Conservation (phyloP, 257 asterid genomes). For the Fraxinus excelsior region DNA sequence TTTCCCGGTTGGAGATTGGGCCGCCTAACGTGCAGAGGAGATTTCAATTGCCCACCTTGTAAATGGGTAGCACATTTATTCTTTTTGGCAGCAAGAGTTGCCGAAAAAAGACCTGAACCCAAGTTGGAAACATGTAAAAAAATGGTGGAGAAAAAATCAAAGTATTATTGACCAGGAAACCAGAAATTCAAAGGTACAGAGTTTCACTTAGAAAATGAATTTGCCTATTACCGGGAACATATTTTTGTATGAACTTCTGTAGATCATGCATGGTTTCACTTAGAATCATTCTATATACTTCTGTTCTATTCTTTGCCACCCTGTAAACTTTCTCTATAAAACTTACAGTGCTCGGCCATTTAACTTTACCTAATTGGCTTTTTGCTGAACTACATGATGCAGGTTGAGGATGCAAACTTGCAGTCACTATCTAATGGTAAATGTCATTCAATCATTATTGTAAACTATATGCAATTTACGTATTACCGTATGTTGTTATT, state of each 20-base stretch:
- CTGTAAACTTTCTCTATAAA: too few species aligned
- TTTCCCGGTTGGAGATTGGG: too few species aligned
- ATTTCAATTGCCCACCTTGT: too few species aligned
- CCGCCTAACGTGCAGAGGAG: too few species aligned
- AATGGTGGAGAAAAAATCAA: background rate
- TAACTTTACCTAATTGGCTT: too few species aligned
- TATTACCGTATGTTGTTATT: background rate
- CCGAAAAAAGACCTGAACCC: too few species aligned
- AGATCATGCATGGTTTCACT: slow-evolving; percentile 3
- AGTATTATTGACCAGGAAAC: slow-evolving; percentile 32
- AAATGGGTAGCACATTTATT: too few species aligned
- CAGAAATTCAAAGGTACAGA: slow-evolving; percentile 46
- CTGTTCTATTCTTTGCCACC: too few species aligned
- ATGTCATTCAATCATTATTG: background rate
- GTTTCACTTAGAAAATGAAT: background rate
- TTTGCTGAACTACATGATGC: slow-evolving; percentile 36
- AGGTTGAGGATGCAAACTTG: slow-evolving; percentile 52
- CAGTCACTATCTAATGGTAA: slow-evolving; percentile 54
- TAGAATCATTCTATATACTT: too few species aligned
- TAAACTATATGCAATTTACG: background rate
- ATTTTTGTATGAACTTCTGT: background rate
- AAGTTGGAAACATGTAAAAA: too few species aligned
- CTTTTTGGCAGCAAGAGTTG: too few species aligned
- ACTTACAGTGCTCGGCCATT: too few species aligned
- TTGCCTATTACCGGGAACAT: background rate